Conservation (phyloP, 2,329 filamentous ascomycete species). For the Epichloe sylvatica region DNA sequence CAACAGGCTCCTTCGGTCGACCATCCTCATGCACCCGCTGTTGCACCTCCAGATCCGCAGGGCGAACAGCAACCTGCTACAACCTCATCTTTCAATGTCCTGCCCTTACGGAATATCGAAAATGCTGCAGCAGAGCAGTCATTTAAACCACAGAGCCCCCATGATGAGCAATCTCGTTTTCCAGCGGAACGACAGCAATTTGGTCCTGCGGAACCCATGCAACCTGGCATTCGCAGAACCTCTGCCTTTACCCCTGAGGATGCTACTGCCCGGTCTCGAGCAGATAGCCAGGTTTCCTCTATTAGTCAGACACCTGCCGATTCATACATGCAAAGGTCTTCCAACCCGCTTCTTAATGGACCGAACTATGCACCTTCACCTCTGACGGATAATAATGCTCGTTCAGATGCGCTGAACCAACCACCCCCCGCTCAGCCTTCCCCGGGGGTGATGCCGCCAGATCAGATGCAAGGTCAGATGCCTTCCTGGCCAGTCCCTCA, state of each 20-base stretch:
- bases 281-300: constrained; percentile 8
- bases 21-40: neutral
- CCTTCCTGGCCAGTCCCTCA: neutral
- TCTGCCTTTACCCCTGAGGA: constrained; percentile 5
- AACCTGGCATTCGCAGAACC: constrained; percentile 1
- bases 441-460: no score
- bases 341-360: constrained; percentile 2
- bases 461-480: neutral
- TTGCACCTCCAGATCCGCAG: neutral
- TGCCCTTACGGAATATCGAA: neutral
- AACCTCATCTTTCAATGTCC: neutral
- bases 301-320: constrained; percentile 8
- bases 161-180: neutral
- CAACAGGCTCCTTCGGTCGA: neutral
- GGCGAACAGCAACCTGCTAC: neutral
- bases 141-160: constrained; percentile 1
- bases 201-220: neutral
- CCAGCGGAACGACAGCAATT: neutral
- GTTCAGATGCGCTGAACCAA: neutral
- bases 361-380: constrained; percentile 5
- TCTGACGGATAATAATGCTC: neutral
- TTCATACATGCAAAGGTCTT: constrained; percentile 5
- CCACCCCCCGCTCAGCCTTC: no score
- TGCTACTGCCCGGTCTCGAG: constrained; percentile 7
- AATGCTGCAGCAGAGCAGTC: constrained; percentile 1